phyloP scores from a whole-genome alignment of 139 green algal genomes.

The Coccomyxa sp. region DNA sequence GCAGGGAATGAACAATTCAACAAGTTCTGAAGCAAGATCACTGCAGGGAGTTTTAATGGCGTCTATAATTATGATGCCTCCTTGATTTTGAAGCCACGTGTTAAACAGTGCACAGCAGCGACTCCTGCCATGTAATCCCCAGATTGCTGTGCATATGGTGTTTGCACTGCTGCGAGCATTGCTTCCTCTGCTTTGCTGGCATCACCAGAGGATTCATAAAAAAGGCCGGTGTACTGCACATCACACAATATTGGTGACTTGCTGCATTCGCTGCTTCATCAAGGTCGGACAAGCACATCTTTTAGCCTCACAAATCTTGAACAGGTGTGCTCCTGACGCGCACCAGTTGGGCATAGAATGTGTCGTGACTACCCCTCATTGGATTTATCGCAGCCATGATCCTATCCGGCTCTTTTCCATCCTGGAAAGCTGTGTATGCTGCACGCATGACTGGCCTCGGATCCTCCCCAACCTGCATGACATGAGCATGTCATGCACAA shows the following conservation, averaged over 20 bases:
- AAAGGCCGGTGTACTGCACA: constrained; percentile 67
- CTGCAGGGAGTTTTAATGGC: too few species aligned
- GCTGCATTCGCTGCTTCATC: too few species aligned
- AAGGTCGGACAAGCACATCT: too few species aligned
- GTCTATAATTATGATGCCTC: too few species aligned
- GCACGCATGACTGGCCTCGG: constrained; percentile 70
- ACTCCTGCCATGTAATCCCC: constrained; percentile 78
- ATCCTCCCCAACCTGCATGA: constrained; percentile 64
- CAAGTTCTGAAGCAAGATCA: too few species aligned
- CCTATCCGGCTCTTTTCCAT: neutral
- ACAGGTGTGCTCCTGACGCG: too few species aligned
- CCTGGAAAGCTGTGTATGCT: constrained; percentile 41
- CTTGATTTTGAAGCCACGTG: too few species aligned
- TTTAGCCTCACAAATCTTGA: too few species aligned
- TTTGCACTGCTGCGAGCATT: constrained; percentile 42
- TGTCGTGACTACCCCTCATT: constrained; percentile 23
- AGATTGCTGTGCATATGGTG: constrained; percentile 49
- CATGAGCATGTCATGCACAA: neutral
- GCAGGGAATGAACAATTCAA: too few species aligned
- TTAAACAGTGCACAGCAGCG: constrained; percentile 44
- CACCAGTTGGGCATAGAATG: constrained; percentile 69
- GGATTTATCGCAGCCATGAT: constrained; percentile 20
- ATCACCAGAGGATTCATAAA: constrained; percentile 56
- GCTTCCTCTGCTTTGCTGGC: constrained; percentile 27
- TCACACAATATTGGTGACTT: neutral